Base-by-base conservation (phyloP, 257 asterid genomes). In the Fraxinus americana region DNA sequence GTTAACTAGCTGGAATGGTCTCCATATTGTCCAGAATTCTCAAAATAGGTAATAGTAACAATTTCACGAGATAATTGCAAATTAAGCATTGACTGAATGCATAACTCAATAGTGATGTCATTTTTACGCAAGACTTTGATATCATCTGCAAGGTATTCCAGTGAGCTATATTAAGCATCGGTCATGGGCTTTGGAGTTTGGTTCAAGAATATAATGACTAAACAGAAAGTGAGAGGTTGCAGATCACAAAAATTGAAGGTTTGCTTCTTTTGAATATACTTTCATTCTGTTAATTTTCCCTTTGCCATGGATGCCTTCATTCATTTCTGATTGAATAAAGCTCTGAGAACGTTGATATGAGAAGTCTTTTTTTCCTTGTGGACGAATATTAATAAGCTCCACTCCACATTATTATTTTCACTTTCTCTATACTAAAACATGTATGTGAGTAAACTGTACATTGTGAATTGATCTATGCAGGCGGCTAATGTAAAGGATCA, bases 151-250 rank as follows among this genome's bases (percentile, higher is more conserved):
- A 90, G 80, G 71, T 70, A 39, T 54, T 74, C 71, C 19, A 72
- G 48, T 70, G 70, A 75, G 67, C 66, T 59, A 76, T 74, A 80
- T 71, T 78, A 75, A 85, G 84, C 79, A 70, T 69, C 79, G 63
- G 61, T 75, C 73, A 91, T 92, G 98, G 96, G 92, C 69, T 89
- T 92, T 5, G 91, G 92, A 72, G 88, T 86, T 80, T 93, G 98
- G 98, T 84, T 90, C 70, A 93, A 88, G 91, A 90, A 88, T 83
- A 90, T 92, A 75, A 86, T 91, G 79, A 85, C 83, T 82, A 84
- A 87, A 86, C 90, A 76, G 87, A 93, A 90, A 39, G 45, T 9
- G 63, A 93, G 88, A 77, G 92, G 82, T 70, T 82, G 77, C 32
- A 79, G 82, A 77, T 80, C 89, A 41, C 87, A 79, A 70, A 89